phyloP scores from a whole-genome alignment of 306 rosid genomes.

The Cicer bijugum region DNA sequence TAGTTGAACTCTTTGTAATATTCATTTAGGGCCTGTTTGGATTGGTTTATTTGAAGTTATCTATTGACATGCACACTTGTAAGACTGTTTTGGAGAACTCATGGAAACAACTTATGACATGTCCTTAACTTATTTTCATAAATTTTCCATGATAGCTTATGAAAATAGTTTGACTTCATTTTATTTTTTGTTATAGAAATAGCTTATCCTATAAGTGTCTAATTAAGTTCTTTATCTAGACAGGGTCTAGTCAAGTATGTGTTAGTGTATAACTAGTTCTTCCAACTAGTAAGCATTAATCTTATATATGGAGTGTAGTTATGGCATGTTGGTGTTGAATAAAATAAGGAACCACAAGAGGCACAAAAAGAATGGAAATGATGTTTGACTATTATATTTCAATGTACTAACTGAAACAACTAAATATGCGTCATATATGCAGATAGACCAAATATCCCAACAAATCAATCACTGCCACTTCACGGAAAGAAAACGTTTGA shows the following conservation, averaged over 20 bases:
- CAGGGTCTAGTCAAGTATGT: constrained; percentile 5
- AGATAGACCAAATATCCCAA: constrained; percentile 60
- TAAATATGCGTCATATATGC: constrained; percentile 50
- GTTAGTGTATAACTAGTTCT: constrained; percentile 11
- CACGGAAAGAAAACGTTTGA: constrained; percentile 71
- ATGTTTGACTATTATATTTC: constrained; percentile 32
- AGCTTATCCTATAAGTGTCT: no score
- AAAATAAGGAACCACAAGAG: constrained; percentile 2
- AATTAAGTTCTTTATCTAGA: no score
- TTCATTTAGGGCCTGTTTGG: not conserved
- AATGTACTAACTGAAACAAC: constrained; percentile 33
- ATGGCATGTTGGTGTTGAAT: constrained; percentile 36
- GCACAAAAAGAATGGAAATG: constrained; percentile 17
- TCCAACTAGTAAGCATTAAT: constrained; percentile 25
- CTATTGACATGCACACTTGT: no score
- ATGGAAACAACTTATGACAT: no score
- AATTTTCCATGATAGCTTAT: no score
- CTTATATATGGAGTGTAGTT: constrained; percentile 9
- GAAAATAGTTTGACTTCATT: no score
- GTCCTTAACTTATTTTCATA: no score
- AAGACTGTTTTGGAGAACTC: no score
- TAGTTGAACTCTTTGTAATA: constrained; percentile 32
- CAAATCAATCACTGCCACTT: constrained; percentile 53
- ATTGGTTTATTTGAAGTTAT: no score
- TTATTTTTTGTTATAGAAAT: no score